Evolutionary conservation across 495 filamentous ascomycete genomes (phyloP).

Genomic region (Jackrogersella multiformis): DNA sequence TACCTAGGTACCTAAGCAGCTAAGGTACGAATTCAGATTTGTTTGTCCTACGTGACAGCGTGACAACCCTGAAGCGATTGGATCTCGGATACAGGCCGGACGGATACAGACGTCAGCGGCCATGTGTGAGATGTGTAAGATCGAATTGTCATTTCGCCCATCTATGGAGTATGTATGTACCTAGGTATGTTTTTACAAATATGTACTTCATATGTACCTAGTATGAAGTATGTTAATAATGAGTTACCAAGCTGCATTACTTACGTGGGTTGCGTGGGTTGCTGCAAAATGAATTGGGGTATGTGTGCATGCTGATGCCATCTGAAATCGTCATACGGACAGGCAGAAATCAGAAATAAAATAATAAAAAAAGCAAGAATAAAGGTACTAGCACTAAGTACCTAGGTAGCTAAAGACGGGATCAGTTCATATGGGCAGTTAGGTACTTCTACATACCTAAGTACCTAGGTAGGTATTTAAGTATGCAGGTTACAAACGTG

Average conservation of each 20-base stretch:
- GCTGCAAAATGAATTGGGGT: conserved; percentile 9
- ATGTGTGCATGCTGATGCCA: conserved; percentile 25
- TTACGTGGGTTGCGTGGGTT: conserved; percentile 8
- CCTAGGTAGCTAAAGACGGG: background rate
- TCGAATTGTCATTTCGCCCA: conserved; percentile 25
- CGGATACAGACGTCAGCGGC: conserved; percentile 33
- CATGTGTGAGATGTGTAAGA: conserved; percentile 11
- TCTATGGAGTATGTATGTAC: no score
- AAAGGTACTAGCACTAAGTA: background rate
- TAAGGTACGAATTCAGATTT: no score
- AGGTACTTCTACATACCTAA: background rate
- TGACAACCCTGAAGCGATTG: no score
- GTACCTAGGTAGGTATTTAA: background rate
- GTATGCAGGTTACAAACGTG: background rate
- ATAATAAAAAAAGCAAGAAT: background rate
- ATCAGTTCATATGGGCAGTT: no score
- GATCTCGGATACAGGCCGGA: conserved; percentile 39
- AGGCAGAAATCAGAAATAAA: no score
- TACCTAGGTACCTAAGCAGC: no score
- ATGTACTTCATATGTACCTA: no score
- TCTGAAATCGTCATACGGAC: conserved; percentile 4
- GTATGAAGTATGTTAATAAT: conserved; percentile 8
- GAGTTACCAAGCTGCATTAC: conserved; percentile 13
- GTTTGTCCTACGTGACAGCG: conserved; percentile 48
- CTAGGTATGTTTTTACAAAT: conserved; percentile 12